Evolutionary conservation across 164 flowering plant genomes (phyloP).

Genomic region (Euptelea pleiosperma): DNA sequence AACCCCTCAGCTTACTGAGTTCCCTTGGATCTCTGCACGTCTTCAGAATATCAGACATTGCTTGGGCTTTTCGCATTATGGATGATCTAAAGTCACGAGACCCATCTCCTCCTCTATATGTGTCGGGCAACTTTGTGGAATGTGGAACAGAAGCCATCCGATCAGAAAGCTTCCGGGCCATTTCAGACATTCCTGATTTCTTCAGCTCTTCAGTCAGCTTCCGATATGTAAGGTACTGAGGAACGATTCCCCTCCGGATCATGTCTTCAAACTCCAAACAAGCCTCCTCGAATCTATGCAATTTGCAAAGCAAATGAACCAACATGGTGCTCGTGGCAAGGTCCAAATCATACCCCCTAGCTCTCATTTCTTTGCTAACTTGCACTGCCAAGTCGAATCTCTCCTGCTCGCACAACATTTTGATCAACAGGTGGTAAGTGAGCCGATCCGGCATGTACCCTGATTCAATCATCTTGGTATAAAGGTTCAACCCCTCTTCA

Average conservation of each 20-base stretch:
- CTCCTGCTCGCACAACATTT: slow-evolving; percentile 68
- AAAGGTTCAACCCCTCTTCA: slow-evolving; percentile 71
- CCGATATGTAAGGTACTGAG: slow-evolving; percentile 65
- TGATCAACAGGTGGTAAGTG: slow-evolving; percentile 66
- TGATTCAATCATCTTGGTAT: slow-evolving; percentile 66
- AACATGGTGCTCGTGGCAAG: slow-evolving; percentile 70
- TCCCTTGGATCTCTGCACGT: neutral
- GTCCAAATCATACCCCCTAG: slow-evolving; percentile 63
- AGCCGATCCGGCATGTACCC: slow-evolving; percentile 68
- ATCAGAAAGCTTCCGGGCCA: slow-evolving; percentile 37
- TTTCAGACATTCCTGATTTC: slow-evolving; percentile 48
- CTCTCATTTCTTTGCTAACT: slow-evolving; percentile 69
- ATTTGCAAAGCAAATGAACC: slow-evolving; percentile 64
- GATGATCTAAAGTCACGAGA: slow-evolving; percentile 14
- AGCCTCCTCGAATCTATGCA: slow-evolving; percentile 63
- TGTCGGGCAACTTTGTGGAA: slow-evolving; percentile 19
- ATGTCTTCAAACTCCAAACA: slow-evolving; percentile 55
- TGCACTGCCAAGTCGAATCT: slow-evolving; percentile 59
- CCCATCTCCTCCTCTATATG: slow-evolving; percentile 9
- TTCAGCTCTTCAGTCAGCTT: slow-evolving; percentile 46
- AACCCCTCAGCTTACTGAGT: slow-evolving; percentile 7
- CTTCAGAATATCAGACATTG: slow-evolving; percentile 10
- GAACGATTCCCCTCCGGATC: slow-evolving; percentile 61
- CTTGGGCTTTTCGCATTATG: slow-evolving; percentile 12
- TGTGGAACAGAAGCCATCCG: slow-evolving; percentile 61